Evolutionary conservation across 1,284 basidiomycete species (phyloP).

Genomic region (Puccinia triticina): DNA sequence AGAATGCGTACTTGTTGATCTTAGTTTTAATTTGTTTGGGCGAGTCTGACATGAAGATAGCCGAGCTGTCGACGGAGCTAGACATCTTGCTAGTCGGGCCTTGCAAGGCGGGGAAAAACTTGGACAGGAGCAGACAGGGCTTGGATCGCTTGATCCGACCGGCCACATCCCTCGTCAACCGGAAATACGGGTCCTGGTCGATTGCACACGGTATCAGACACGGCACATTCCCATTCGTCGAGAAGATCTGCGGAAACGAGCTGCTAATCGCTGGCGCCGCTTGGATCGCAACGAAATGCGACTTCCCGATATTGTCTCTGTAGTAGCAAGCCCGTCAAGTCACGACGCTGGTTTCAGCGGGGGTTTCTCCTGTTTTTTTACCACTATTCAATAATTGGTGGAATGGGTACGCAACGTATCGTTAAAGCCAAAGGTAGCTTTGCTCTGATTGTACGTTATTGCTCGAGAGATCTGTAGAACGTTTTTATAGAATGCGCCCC

Average conservation of each 20-base stretch:
- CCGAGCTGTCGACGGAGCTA: constrained; percentile 84
- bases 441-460: constrained; percentile 90
- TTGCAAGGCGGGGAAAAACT: constrained; percentile 98
- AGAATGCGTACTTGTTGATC: constrained; percentile 72
- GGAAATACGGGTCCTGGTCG: constrained; percentile 84
- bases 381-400: not conserved
- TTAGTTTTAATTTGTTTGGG: constrained; percentile 96
- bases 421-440: constrained; percentile 92
- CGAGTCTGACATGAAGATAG: constrained; percentile 95
- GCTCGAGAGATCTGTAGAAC: constrained; percentile 88
- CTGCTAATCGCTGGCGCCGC: constrained; percentile 96
- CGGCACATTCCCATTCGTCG: constrained; percentile 78
- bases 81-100: constrained; percentile 99
- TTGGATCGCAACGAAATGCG: constrained; percentile 97
- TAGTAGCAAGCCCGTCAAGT: constrained; percentile 2
- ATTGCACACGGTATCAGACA: constrained; percentile 97
- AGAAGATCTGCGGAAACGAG: constrained; percentile 98
- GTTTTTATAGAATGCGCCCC: constrained; percentile 91
- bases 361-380: not conserved
- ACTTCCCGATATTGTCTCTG: constrained; percentile 96
- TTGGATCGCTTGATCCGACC: constrained; percentile 86
- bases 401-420: constrained; percentile 69
- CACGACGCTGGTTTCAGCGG: not conserved
- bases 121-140: constrained; percentile 86
- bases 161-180: constrained; percentile 92